Evolutionary conservation across 2,329 filamentous ascomycete genomes (phyloP), one percentile per base, ranked within the genome.

Genomic region (Phialemonium atrogriseum): DNA sequence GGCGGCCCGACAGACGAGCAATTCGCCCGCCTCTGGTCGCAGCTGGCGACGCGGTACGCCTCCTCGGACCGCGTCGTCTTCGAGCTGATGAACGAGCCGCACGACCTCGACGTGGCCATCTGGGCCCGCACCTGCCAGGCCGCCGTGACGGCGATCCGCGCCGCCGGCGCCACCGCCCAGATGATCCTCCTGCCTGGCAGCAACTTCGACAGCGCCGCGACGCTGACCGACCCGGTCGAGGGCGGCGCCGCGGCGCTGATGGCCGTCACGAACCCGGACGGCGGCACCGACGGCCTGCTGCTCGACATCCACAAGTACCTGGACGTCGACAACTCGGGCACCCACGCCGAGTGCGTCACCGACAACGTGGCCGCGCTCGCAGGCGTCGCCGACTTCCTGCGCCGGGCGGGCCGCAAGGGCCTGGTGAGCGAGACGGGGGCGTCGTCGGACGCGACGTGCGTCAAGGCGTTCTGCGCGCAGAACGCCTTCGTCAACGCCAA

Each of bases 61-160:
- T 45, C 47, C 5, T 54, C 73, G 30, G 49, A 61, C 22, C 73
- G 68, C 37, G 55, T 83, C 16, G 61, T 70, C 4, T 79, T 83
- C 41, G 77, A 75, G 10, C 49, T 83, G 26, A 82, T 83, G 77
- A 84, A 83, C 54, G 79, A 78, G 55, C 77, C 78, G 6, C 74
- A 80, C 49, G 69, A 75, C 32, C 52, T 72, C 34, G 66, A 76
- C 44, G 60, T 79, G 41, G 51, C 47, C 16, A 50, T 55, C 2
- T 83, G 78, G 78, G 74, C 70, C 1, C 50, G 61, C 5, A 75
- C 72, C 0, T 70, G 73, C 38, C 79, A 83, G 47, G 63, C 62
- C 10, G 75, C 63, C 11, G 78, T 84, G 2, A 76, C 68, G 1
- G 78, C 75, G 4, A 81, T 84, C 44, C 71, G 79, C 25, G 52